These are phyloP conservation scores for Pelagophyceae sp. DNA, from an alignment of 352 stramenopile genomes.

Conservation along the genomic window DNA sequence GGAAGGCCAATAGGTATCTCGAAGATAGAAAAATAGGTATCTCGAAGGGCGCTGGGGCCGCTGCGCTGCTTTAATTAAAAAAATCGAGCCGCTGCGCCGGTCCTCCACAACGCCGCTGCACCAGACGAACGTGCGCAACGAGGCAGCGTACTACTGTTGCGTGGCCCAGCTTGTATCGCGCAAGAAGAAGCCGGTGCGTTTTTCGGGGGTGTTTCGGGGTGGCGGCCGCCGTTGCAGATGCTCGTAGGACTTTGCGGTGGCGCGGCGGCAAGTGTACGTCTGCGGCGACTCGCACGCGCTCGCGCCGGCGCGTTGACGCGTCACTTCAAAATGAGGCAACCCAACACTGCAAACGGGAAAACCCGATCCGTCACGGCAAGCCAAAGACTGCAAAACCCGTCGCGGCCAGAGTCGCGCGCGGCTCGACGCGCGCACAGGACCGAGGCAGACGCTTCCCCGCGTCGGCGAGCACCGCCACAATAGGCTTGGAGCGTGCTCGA, in stretches of 20 bases:
- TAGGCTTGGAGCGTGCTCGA: conserved; percentile 50
- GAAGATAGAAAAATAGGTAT: too few relatives aligned
- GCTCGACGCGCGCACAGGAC: too few relatives aligned
- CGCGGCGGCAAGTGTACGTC: conserved; percentile 56
- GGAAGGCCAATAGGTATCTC: too few relatives aligned
- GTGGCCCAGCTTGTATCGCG: conserved; percentile 63
- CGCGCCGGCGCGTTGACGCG: conserved; percentile 72
- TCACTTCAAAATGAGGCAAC: too few relatives aligned
- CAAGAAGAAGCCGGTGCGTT: neutral
- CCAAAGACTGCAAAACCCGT: too few relatives aligned
- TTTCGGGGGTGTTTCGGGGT: too few relatives aligned
- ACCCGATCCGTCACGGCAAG: too few relatives aligned
- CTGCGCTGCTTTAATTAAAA: conserved; percentile 48
- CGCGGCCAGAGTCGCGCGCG: too few relatives aligned
- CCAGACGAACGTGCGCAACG: conserved; percentile 65
- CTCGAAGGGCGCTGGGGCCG: conserved; percentile 47
- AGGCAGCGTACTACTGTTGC: conserved; percentile 71
- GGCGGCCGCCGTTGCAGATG: neutral
- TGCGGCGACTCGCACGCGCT: conserved; percentile 83
- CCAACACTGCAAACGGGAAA: too few relatives aligned
- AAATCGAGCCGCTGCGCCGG: conserved; percentile 57
- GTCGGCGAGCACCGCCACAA: too few relatives aligned
- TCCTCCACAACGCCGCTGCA: conserved; percentile 51
- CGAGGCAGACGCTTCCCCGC: too few relatives aligned
- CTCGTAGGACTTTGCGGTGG: neutral